A percentile compares a stretch with the other conserved stretches of the same genome.
Evolutionary conservation across 1,284 basidiomycete species (phyloP).

Genomic region (Fomitopsis betulina): DNA sequence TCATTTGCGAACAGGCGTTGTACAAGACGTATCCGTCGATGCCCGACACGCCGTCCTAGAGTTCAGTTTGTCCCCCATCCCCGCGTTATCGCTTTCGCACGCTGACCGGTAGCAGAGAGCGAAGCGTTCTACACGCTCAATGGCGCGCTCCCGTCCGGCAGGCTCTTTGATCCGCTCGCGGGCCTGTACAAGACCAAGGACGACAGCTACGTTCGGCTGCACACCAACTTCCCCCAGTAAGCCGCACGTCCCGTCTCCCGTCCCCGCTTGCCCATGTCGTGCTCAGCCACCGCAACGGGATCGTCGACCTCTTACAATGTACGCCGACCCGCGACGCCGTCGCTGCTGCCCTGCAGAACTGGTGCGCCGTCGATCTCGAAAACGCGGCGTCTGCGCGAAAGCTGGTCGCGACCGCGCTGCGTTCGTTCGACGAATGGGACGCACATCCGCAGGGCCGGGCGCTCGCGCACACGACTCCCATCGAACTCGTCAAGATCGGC

Average conservation of each 20-base stretch:
- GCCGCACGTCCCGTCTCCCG: slow-evolving; percentile 9
- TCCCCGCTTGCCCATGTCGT: not conserved
- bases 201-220: slow-evolving; percentile 46
- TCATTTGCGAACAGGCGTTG: slow-evolving; percentile 38
- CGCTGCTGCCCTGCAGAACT: slow-evolving; percentile 34
- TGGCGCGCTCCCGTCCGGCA: slow-evolving; percentile 28
- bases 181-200: slow-evolving; percentile 53
- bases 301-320: slow-evolving; percentile 41
- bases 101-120: slow-evolving; percentile 33
- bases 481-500: slow-evolving; percentile 41
- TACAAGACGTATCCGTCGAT: slow-evolving; percentile 49
- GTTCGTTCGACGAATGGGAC: slow-evolving; percentile 50
- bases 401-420: slow-evolving; percentile 51
- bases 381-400: slow-evolving; percentile 38
- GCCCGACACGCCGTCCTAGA: slow-evolving; percentile 54
- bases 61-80: slow-evolving; percentile 40
- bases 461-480: slow-evolving; percentile 34
- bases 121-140: slow-evolving; percentile 48
- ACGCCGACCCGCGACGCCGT: slow-evolving; percentile 36
- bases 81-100: not conserved
- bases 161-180: slow-evolving; percentile 46
- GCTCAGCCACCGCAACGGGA: slow-evolving; percentile 47
- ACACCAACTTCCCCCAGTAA: slow-evolving; percentile 65
- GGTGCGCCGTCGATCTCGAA: slow-evolving; percentile 51
- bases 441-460: slow-evolving; percentile 42